Percentiles rank a stretch among this genome's conserved stretches.
Evolutionary conservation across 2,329 filamentous ascomycete genomes (phyloP).

Genomic region (Furcasterigmium sp.): DNA sequence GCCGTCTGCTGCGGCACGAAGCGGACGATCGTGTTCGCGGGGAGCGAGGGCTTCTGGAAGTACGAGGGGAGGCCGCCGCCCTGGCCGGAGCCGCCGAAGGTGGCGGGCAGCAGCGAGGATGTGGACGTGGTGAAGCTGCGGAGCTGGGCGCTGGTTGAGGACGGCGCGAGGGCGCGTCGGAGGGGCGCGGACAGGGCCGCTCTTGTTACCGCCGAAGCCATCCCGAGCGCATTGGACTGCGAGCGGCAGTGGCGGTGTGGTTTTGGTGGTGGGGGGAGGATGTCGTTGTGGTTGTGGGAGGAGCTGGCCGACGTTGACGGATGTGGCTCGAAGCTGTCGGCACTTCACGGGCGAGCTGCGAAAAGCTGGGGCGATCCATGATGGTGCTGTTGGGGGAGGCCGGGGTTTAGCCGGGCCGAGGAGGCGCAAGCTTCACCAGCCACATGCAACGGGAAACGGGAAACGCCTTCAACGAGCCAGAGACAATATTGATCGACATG

Average conservation of each 20-base stretch:
- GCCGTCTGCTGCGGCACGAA: slow-evolving; percentile 99
- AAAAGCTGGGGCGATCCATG: no score
- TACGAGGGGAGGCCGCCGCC: slow-evolving; percentile 61
- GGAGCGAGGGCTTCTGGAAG: slow-evolving; percentile 70
- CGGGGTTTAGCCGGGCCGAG: background rate
- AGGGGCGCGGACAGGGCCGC: slow-evolving; percentile 12
- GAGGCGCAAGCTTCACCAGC: no score
- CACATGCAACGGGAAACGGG: no score
- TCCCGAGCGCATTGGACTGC: slow-evolving; percentile 11
- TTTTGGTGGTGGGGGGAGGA: background rate
- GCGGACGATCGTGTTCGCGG: slow-evolving; percentile 89
- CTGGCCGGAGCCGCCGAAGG: slow-evolving; percentile 19
- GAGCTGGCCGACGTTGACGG: no score
- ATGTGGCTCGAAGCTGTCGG: background rate
- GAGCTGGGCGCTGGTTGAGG: background rate
- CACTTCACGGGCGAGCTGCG: background rate
- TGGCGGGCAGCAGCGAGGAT: slow-evolving; percentile 8
- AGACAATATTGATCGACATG: no score
- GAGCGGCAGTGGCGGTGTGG: background rate
- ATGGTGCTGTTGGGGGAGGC: background rate
- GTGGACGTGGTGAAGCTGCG: slow-evolving; percentile 10
- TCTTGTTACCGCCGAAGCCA: slow-evolving; percentile 14
- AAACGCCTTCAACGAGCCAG: no score
- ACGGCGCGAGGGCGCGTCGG: slow-evolving; percentile 10
- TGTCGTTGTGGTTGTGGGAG: background rate